Base-by-base conservation (phyloP, 257 asterid species). In the Craterostigma plantagineum region DNA sequence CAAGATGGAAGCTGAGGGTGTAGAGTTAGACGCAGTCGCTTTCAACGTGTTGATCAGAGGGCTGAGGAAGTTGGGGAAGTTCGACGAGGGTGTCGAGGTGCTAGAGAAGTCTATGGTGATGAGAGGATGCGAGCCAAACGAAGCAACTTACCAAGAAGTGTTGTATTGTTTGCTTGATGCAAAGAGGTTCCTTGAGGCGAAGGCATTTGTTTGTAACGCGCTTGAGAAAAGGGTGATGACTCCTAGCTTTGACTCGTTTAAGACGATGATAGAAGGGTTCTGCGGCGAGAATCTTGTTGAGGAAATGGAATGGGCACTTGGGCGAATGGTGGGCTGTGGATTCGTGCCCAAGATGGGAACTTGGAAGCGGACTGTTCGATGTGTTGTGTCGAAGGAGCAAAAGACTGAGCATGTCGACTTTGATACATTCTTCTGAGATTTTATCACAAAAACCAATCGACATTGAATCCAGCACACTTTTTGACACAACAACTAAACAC, bases 331-430 rank as follows among this genome's bases (percentile, higher is more conserved):
- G 16, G 62, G 54, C 47, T 73, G 60, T 57, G 90, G 91, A 12
- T 79, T 76, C 52, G 77, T 72, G 43, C 93, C 93, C 10, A 79
- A 59, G 69, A 71, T 72, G 93, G 93, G 95, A 43, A 71, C 72
- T 76, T 87, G 95, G 98, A 82, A 55, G 60, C 49, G 30, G 18
- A 60, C 72, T 47, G 51, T 76, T 35, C 53, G 48, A 11, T 70
- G 85, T 55, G 2, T 79, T 35, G 10, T 73, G 36, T 54, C 61
- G 12, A 57, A 49, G 18, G n/a, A n/a, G n/a, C n/a, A n/a, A n/a
- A n/a, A n/a, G n/a, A n/a, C n/a, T n/a, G n/a, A n/a, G n/a, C n/a
- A n/a, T n/a, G n/a, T n/a, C n/a, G n/a, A n/a, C n/a, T n/a, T n/a
- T n/a, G n/a, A n/a, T n/a, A n/a, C n/a, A n/a, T n/a, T n/a, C n/a